Percentiles rank a stretch among this genome's conserved stretches.
These are phyloP conservation scores for Massariosphaeria phaeospora DNA, from an alignment of 495 filamentous ascomycete species.

Conservation along the genomic window DNA sequence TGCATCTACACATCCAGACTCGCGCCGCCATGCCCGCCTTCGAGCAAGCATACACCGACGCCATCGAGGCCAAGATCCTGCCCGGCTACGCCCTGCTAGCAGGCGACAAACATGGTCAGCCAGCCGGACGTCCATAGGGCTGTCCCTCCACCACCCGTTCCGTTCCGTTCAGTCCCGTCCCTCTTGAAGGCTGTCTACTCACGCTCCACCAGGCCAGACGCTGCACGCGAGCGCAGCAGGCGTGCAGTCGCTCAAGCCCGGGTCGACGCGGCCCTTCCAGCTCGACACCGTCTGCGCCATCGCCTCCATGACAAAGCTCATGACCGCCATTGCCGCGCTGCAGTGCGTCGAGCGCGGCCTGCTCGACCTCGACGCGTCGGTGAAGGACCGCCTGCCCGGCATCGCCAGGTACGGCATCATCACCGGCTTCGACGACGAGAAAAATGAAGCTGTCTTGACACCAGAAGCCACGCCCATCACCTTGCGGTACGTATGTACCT, in stretches of 20 bases:
- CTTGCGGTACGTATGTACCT: too few species aligned
- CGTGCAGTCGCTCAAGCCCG: not conserved
- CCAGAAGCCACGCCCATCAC: constrained; percentile 27
- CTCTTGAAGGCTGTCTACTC: too few species aligned
- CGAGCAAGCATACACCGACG: too few species aligned
- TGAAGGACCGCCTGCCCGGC: constrained; percentile 30
- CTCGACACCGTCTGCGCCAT: constrained; percentile 6
- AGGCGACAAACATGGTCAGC: too few species aligned
- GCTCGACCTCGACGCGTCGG: constrained; percentile 15
- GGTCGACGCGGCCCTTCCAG: not conserved
- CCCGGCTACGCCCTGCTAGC: too few species aligned
- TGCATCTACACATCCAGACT: too few species aligned
- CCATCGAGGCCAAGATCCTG: too few species aligned
- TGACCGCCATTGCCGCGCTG: constrained; percentile 28
- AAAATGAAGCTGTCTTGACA: constrained; percentile 17
- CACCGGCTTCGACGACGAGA: constrained; percentile 24
- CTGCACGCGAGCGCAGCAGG: not conserved
- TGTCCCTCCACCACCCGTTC: too few species aligned
- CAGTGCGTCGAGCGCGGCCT: constrained; percentile 28
- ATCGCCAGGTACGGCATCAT: constrained; percentile 32
- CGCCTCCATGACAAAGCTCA: constrained; percentile 33
- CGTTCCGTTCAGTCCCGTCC: too few species aligned
- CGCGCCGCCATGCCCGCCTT: too few species aligned
- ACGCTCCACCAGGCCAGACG: not conserved
- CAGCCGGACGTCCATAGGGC: too few species aligned